These are phyloP conservation scores for Clavaria fumosa DNA, from an alignment of 768 basidiomycete species.

Conservation along the genomic window DNA sequence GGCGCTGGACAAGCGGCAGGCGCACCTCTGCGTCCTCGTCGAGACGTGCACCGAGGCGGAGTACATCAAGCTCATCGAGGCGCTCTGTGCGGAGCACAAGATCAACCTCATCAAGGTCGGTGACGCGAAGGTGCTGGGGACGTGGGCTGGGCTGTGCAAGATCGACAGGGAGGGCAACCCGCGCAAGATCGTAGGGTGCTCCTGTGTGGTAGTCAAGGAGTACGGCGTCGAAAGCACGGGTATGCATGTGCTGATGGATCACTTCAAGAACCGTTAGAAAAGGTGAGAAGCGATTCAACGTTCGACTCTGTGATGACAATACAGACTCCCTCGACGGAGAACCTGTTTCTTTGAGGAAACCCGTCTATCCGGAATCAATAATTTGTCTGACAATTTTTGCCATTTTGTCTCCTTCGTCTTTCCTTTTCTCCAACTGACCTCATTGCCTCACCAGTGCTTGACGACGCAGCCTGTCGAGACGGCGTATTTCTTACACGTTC, in stretches of 20 bases:
- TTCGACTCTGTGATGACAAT: constrained; percentile 47
- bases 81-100: constrained; percentile 97
- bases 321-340: constrained; percentile 91
- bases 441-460: no score
- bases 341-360: constrained; percentile 50
- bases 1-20: constrained; percentile 96
- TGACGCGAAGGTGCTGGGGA: constrained; percentile 94
- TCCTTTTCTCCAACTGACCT: not conserved
- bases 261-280: constrained; percentile 88
- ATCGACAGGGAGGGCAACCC: constrained; percentile 99
- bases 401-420: not conserved
- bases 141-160: constrained; percentile 99
- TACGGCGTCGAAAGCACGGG: constrained; percentile 94
- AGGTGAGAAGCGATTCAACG: constrained; percentile 15
- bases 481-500: no score
- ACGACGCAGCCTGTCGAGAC: no score
- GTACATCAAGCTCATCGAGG: constrained; percentile 99
- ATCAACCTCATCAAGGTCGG: constrained; percentile 99
- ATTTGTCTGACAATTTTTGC: constrained; percentile 40
- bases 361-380: constrained; percentile 85
- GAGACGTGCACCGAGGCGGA: constrained; percentile 99
- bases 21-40: constrained; percentile 95
- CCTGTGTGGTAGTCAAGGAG: constrained; percentile 94
- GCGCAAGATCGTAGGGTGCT: constrained; percentile 87
- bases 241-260: constrained; percentile 82